These are phyloP conservation scores for Coleophoma crateriformis DNA, from an alignment of 2,329 filamentous ascomycete species.

Conservation along the genomic window DNA sequence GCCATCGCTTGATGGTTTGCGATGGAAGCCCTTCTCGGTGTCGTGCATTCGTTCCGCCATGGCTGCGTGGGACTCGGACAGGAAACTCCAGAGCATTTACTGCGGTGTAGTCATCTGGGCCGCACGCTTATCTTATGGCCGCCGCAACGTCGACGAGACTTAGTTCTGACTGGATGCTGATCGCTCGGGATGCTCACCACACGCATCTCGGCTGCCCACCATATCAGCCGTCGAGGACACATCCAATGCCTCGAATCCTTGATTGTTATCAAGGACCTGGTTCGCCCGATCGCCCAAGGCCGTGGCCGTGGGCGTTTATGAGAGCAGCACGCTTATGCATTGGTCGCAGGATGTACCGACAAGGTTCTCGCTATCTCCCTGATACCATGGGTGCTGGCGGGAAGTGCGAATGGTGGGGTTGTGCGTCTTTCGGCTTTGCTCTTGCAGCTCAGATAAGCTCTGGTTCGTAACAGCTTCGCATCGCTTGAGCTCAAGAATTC, in stretches of 20 bases:
- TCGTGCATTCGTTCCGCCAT: constrained; percentile 1
- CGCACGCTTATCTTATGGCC: too few species aligned
- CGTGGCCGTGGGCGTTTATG: neutral
- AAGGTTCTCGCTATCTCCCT: too few species aligned
- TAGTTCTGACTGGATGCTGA: too few species aligned
- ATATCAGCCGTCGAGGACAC: too few species aligned
- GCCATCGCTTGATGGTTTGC: neutral
- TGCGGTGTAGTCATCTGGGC: too few species aligned
- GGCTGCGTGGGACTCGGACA: too few species aligned
- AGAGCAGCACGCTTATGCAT: neutral
- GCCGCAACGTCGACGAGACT: too few species aligned
- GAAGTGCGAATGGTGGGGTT: neutral
- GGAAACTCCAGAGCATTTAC: too few species aligned
- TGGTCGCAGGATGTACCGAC: too few species aligned
- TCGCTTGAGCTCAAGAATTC: neutral
- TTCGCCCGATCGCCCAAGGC: neutral
- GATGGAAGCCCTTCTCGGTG: neutral
- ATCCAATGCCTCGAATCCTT: neutral
- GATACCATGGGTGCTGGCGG: neutral
- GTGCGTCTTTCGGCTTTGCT: neutral
- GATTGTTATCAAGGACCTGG: neutral
- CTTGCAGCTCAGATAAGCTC: neutral
- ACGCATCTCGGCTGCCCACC: too few species aligned
- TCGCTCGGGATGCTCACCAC: too few species aligned
- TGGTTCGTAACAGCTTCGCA: neutral